Evolutionary conservation across 2,329 filamentous ascomycete genomes (phyloP).

Genomic region (Thelonectria blattea): DNA sequence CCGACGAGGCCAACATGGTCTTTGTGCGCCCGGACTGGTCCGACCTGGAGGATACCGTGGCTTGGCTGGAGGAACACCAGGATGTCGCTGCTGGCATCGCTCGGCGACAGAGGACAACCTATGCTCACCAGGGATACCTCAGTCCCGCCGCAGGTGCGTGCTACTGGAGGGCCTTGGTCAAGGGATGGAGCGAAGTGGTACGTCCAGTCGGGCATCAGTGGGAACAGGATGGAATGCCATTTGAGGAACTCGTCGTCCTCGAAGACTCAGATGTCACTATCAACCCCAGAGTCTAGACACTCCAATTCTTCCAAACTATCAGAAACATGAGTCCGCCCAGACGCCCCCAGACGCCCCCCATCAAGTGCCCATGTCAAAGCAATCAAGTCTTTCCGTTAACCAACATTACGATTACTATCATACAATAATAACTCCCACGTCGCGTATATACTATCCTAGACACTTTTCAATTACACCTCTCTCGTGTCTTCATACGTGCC

Average conservation of each 20-base stretch:
- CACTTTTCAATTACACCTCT: conserved; percentile 21
- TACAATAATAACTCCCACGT: conserved; percentile 32
- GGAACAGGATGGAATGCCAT: conserved; percentile 42
- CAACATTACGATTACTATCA: conserved; percentile 39
- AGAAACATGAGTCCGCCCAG: neutral
- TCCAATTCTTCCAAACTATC: neutral
- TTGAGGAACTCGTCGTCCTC: conserved; percentile 46
- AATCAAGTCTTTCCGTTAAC: conserved; percentile 24
- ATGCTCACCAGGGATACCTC: conserved; percentile 52
- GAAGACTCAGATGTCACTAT: neutral
- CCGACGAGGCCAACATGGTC: conserved; percentile 53
- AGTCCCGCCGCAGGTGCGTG: conserved; percentile 58
- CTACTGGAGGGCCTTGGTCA: conserved; percentile 58
- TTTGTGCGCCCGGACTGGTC: conserved; percentile 59
- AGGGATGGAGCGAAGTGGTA: conserved; percentile 54
- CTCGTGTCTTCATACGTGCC: conserved; percentile 52
- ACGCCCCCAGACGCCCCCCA: conserved; percentile 1
- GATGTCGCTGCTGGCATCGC: conserved; percentile 54
- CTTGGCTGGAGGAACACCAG: conserved; percentile 53
- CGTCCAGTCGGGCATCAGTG: conserved; percentile 44
- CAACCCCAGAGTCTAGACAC: neutral
- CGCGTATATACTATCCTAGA: conserved; percentile 33
- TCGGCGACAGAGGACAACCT: conserved; percentile 51
- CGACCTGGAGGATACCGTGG: conserved; percentile 53
- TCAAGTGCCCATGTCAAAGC: conserved; percentile 4